These are phyloP conservation scores for Amylocystis lapponica DNA, from an alignment of 768 basidiomycete species.

Conservation along the genomic window DNA sequence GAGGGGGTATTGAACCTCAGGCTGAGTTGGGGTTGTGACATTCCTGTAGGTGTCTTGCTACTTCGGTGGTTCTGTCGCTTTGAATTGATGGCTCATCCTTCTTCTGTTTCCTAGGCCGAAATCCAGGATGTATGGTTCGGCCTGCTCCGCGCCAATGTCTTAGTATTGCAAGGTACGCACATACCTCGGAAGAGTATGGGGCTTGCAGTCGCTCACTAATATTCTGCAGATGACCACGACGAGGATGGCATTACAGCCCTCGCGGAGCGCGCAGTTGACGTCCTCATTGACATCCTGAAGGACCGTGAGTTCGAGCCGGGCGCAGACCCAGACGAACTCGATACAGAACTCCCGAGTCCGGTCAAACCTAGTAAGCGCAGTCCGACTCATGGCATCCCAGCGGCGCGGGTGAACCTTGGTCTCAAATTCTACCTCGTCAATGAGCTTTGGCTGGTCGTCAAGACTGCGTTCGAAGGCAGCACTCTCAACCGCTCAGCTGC, in stretches of 20 bases:
- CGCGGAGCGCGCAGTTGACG: constrained; percentile 26
- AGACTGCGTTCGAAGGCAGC: constrained; percentile 35
- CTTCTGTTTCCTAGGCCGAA: constrained; percentile 37
- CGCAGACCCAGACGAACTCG: constrained; percentile 6
- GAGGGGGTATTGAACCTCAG: constrained; percentile 38
- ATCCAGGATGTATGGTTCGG: constrained; percentile 53
- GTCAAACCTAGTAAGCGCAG: background rate
- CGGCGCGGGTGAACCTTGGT: constrained; percentile 31
- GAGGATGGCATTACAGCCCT: constrained; percentile 21
- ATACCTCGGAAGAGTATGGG: too few relatives aligned
- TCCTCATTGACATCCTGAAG: constrained; percentile 35
- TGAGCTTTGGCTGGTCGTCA: constrained; percentile 51
- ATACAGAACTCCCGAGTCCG: constrained; percentile 11
- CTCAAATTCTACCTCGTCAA: constrained; percentile 54
- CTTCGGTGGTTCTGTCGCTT: background rate
- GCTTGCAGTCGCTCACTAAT: background rate
- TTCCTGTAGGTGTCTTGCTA: constrained; percentile 39
- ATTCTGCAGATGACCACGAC: constrained; percentile 36
- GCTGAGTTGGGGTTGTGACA: constrained; percentile 34
- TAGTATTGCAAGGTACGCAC: constrained; percentile 41
- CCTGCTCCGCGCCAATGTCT: constrained; percentile 45
- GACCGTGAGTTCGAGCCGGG: constrained; percentile 15
- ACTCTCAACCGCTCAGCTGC: constrained; percentile 40
- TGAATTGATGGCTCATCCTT: background rate
- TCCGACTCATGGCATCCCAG: constrained; percentile 1